phyloP scores from a whole-genome alignment of 1,284 basidiomycete species.

The Xerocomus nothofagi region DNA sequence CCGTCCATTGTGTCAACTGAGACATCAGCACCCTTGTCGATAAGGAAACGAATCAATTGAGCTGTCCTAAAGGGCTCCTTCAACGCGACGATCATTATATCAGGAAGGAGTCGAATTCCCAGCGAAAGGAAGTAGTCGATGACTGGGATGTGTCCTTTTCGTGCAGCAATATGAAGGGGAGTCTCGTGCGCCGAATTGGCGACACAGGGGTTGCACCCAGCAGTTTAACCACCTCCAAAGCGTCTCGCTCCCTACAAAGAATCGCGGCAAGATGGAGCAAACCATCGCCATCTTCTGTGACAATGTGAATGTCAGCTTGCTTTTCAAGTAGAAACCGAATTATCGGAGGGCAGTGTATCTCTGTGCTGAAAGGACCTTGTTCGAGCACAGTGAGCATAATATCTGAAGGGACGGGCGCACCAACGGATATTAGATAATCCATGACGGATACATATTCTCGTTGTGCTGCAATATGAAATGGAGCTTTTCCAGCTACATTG shows the following conservation, averaged over 20 bases:
- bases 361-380: not conserved
- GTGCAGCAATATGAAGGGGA: conserved; percentile 6
- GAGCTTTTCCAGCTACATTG: not conserved
- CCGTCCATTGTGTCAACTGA: not conserved
- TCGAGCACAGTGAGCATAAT: not conserved
- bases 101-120: not conserved
- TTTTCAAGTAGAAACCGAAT: conserved; percentile 1
- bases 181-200: not conserved
- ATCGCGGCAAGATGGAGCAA: not conserved
- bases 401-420: not conserved
- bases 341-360: too few species aligned
- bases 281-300: not conserved
- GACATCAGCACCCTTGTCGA: not conserved
- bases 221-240: not conserved
- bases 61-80: not conserved
- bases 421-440: conserved; percentile 9
- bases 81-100: conserved; percentile 1
- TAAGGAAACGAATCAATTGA: not conserved
- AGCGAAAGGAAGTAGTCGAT: conserved; percentile 7
- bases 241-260: fast-evolving
- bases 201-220: not conserved
- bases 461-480: not conserved
- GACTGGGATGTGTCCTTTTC: not conserved
- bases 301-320: not conserved
- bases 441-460: not conserved